Conservation (phyloP, 306 rosid species). For the Quercus bicolor region DNA sequence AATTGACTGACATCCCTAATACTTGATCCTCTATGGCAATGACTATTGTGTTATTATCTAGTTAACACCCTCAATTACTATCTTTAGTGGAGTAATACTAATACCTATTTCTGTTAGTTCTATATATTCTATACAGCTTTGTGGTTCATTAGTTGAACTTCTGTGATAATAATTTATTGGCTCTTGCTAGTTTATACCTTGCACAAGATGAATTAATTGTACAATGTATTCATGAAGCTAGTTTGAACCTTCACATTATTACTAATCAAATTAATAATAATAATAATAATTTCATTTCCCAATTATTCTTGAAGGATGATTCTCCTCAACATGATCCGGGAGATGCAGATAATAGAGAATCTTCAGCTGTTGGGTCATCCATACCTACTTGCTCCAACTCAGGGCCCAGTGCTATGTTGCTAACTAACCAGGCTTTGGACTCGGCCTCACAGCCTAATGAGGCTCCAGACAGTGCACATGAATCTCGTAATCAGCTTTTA, state of each 20-base stretch:
- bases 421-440: not conserved
- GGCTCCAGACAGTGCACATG: not conserved
- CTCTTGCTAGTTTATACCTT: not conserved
- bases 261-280: no score
- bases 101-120: no score
- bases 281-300: not conserved
- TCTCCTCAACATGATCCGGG: not conserved
- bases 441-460: not conserved
- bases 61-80: no score
- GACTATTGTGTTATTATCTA: no score
- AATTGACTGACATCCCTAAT: no score
- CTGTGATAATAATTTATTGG: not conserved
- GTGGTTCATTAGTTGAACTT: not conserved
- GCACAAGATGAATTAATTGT: not conserved
- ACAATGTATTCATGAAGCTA: not conserved
- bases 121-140: not conserved
- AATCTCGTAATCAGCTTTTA: slow-evolving; percentile 2
- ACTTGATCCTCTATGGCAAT: no score
- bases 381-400: slow-evolving; percentile 2
- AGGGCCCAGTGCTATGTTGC: not conserved
- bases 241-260: not conserved
- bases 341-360: not conserved
- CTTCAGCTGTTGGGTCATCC: slow-evolving; percentile 2
- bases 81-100: no score
- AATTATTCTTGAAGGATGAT: not conserved